These are phyloP conservation scores for Aphanomyces euteiches DNA, from an alignment of 352 stramenopile genomes.

Conservation along the genomic window DNA sequence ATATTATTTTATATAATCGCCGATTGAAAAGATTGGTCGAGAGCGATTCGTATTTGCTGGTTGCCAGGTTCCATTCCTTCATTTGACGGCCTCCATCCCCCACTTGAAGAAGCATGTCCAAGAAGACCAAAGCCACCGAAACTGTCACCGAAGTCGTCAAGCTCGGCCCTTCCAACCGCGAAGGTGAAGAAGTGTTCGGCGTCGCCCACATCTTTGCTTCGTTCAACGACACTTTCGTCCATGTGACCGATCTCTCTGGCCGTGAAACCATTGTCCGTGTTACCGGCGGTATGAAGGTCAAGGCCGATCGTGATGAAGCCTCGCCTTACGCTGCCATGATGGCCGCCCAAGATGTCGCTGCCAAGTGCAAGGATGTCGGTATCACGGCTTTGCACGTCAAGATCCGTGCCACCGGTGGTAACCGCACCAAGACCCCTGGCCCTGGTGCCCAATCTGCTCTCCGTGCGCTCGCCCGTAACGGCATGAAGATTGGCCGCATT, in stretches of 20 bases:
- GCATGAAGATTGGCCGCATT: constrained; percentile 99
- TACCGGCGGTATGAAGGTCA: constrained; percentile 99
- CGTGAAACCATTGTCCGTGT: constrained; percentile 99
- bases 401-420: constrained; percentile 98
- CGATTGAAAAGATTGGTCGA: too few species aligned
- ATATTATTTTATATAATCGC: too few species aligned
- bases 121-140: constrained; percentile 36
- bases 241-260: constrained; percentile 99
- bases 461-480: constrained; percentile 97
- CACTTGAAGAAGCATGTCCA: constrained; percentile 26
- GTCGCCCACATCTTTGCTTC: constrained; percentile 99
- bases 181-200: constrained; percentile 98
- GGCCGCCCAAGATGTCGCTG: constrained; percentile 98
- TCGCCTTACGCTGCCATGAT: constrained; percentile 99
- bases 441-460: constrained; percentile 98
- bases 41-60: too few species aligned
- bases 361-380: constrained; percentile 95
- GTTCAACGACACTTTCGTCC: constrained; percentile 99
- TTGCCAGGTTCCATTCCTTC: neutral
- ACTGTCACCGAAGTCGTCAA: constrained; percentile 91
- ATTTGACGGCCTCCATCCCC: constrained; percentile 27
- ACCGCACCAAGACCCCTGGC: constrained; percentile 97
- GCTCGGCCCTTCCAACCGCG: constrained; percentile 91
- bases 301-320: constrained; percentile 99
- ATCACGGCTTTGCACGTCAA: constrained; percentile 99